Base-by-base conservation (phyloP, 306 rosid genomes). In the Sicyos edulis region DNA sequence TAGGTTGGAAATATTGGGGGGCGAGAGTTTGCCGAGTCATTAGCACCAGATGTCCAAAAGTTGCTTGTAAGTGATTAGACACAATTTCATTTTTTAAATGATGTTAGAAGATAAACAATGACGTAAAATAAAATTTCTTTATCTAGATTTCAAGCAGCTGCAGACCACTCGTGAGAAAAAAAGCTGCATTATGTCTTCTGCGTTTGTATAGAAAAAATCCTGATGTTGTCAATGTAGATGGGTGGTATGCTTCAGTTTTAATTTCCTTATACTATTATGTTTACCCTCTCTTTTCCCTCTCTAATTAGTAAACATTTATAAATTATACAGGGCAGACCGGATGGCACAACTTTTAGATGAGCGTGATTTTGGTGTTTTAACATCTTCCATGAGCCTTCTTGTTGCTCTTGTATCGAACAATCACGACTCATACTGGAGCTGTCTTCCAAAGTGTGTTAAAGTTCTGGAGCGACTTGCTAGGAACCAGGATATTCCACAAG, bases 1-100 rank as follows among this genome's bases (percentile, higher is more conserved):
- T 66, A 95, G 99, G 99, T 95, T 86, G 99, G 99, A 77, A 95
- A 95, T 86, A 95, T 95, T 80, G 99, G 99, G n/a, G 99, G 99
- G 45, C 88, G 99, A 84, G 99, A 95, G 74, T 95, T 95, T 66
- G 97, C 99, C 0, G 99, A 95, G 91, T 95, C 99, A 24, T 91
- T 95, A 79, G 95, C 99, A 68, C 97, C 97, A 52, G 99, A 95
- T 84, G 99, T 95, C 34, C 97, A 91, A 70, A 95, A 91, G 85
- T 75, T 95, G 76, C 89, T 91, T 86, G 99, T 95, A 89, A 82
- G 91, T 69, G 81, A 70, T 77, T 47, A 12, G 54, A 74, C 60
- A 69, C 17, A 65, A 16, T 37, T 71, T 58, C 32, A 24, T 66
- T 55, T 26, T 64, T 72, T 58, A 50, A 56, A 21, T 71, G 65